Percentiles rank a stretch among this genome's conserved stretches.
Conservation (phyloP, 140 eudicot species). For the Flaveria floridana region DNA sequence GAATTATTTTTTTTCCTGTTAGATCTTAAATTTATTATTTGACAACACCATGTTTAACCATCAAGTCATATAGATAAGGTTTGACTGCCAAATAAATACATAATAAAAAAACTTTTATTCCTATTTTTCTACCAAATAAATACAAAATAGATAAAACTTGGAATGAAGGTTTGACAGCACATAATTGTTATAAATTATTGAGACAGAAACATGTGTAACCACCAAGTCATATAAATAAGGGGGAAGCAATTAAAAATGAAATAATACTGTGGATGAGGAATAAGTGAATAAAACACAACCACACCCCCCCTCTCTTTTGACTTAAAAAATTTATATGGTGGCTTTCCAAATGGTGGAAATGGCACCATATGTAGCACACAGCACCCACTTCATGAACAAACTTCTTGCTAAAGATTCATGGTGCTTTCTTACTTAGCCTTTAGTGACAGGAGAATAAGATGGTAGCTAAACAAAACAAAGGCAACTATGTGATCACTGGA, state of each 20-base stretch:
- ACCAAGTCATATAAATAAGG: slow-evolving; percentile 18
- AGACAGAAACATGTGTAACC: slow-evolving; percentile 29
- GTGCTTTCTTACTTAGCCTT: slow-evolving; percentile 29
- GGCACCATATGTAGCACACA: slow-evolving; percentile 31
- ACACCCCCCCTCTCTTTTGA: slow-evolving; percentile 37
- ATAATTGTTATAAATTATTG: slow-evolving; percentile 10
- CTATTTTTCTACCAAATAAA: neutral
- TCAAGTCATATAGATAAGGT: too few species aligned
- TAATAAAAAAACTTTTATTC: too few species aligned
- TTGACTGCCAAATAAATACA: too few species aligned
- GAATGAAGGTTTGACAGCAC: slow-evolving; percentile 3
- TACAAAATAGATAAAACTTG: neutral
- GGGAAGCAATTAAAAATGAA: slow-evolving; percentile 22
- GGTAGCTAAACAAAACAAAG: slow-evolving; percentile 29
- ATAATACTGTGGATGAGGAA: slow-evolving; percentile 54
- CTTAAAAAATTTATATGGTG: slow-evolving; percentile 25
- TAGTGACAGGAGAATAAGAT: slow-evolving; percentile 37
- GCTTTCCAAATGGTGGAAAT: slow-evolving; percentile 43
- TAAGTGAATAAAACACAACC: slow-evolving; percentile 45
- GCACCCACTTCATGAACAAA: slow-evolving; percentile 33
- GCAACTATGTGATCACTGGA: slow-evolving; percentile 34
- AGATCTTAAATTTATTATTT: too few species aligned
- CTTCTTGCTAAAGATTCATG: slow-evolving; percentile 38
- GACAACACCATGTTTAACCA: too few species aligned
- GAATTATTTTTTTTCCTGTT: too few species aligned